These are phyloP conservation scores for Conringia planisiliqua DNA, from an alignment of 345 rosid species.

Conservation along the genomic window DNA sequence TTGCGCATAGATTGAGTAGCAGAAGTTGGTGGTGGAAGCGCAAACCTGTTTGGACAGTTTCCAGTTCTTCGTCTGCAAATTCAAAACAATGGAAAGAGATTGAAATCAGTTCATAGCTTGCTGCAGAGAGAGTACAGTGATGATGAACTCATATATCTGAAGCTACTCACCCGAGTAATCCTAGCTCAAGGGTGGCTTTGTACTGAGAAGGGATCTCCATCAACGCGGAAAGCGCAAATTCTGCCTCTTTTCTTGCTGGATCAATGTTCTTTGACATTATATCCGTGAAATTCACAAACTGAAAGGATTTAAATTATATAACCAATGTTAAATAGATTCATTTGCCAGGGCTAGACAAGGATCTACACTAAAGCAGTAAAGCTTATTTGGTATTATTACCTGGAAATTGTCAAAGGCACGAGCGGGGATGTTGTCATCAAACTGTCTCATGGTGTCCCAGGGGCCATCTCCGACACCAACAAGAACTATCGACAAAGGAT, in stretches of 20 bases:
- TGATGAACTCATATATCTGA: background rate
- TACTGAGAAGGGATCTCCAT: conserved; percentile 96
- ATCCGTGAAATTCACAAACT: conserved; percentile 88
- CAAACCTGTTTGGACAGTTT: conserved; percentile 47
- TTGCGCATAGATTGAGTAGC: conserved; percentile 39
- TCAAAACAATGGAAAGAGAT: conserved; percentile 7
- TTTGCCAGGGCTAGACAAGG: background rate
- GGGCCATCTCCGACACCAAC: conserved; percentile 99
- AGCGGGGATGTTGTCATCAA: conserved; percentile 90
- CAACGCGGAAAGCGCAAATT: conserved; percentile 79
- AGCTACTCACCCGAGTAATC: conserved; percentile 61
- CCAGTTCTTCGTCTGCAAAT: conserved; percentile 43
- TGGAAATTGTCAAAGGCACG: conserved; percentile 89
- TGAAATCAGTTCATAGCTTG: background rate
- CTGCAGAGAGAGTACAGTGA: background rate
- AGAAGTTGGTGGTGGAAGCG: conserved; percentile 76
- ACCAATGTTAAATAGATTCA: background rate
- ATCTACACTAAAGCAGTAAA: background rate
- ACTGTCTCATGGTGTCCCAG: conserved; percentile 93
- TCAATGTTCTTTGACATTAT: conserved; percentile 70
- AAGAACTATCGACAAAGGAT: conserved; percentile 77
- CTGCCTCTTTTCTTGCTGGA: conserved; percentile 63
- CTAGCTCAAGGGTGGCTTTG: conserved; percentile 78
- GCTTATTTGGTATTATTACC: conserved; percentile 8
- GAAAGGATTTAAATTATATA: background rate